phyloP scores from a whole-genome alignment of 75 land plant genomes.

The Azolla pinnata region DNA sequence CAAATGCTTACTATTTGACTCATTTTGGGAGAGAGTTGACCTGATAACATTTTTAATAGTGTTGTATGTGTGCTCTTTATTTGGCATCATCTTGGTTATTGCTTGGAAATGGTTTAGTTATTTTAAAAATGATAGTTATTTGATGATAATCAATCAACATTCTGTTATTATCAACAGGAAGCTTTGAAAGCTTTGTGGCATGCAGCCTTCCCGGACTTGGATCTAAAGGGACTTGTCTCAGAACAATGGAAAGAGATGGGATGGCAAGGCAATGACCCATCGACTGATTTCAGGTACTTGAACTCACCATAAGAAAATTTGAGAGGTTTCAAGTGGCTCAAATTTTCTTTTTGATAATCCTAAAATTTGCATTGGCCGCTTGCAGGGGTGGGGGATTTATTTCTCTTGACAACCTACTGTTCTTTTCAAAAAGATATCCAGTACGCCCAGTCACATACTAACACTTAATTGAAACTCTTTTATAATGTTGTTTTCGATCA shows the following conservation, averaged over 20 bases:
- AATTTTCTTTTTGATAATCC: background rate
- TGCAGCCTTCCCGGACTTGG: constrained; percentile 45
- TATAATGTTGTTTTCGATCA: too few species aligned
- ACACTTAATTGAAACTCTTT: too few species aligned
- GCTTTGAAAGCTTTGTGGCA: constrained; percentile 54
- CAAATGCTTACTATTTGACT: background rate
- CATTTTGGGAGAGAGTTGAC: background rate
- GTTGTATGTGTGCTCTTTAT: too few species aligned
- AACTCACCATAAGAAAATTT: background rate
- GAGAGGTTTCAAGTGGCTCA: background rate
- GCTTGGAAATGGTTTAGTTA: too few species aligned
- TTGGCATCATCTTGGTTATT: too few species aligned
- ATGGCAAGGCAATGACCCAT: constrained; percentile 74
- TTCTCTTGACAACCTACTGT: constrained; percentile 64
- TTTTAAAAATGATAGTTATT: too few species aligned
- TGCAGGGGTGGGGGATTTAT: constrained; percentile 63
- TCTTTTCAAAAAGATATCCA: constrained; percentile 46
- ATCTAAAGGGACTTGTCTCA: constrained; percentile 46
- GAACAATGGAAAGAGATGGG: constrained; percentile 87
- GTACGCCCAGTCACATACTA: constrained; percentile 15
- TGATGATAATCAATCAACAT: background rate
- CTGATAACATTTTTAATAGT: background rate
- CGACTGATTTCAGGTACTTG: constrained; percentile 76
- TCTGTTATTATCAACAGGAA: constrained; percentile 26
- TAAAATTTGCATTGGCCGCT: background rate